These are phyloP conservation scores for Pseudozyma sp. DNA, from an alignment of 1,284 basidiomycete species.

Conservation along the genomic window DNA sequence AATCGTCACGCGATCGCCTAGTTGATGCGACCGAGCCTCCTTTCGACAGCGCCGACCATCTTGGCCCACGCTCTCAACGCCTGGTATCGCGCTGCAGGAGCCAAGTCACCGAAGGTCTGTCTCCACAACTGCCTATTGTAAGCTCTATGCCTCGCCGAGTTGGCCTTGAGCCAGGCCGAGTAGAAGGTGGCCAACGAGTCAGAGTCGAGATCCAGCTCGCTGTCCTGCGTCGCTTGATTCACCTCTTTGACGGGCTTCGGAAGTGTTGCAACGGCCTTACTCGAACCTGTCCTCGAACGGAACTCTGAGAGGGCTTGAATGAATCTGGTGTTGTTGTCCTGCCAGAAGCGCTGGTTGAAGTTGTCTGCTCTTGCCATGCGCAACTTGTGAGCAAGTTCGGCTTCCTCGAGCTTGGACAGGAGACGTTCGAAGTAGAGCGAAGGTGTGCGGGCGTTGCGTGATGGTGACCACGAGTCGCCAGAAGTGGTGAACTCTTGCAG, in stretches of 20 bases:
- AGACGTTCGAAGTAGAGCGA: constrained; percentile 53
- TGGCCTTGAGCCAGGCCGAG: constrained; percentile 62
- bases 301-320: constrained; percentile 53
- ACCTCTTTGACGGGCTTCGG: not conserved
- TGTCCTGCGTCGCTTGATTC: constrained; percentile 4
- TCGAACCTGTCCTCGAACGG: constrained; percentile 27
- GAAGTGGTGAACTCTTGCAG: constrained; percentile 58
- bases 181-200: constrained; percentile 61
- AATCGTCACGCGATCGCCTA: not conserved
- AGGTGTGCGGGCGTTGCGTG: constrained; percentile 5
- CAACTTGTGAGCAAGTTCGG: constrained; percentile 58
- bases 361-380: constrained; percentile 55
- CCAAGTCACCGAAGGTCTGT: constrained; percentile 52
- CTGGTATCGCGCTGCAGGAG: constrained; percentile 46
- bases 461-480: constrained; percentile 9
- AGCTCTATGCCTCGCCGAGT: constrained; percentile 52
- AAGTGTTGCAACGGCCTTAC: constrained; percentile 41
- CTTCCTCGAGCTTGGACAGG: constrained; percentile 52
- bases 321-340: constrained; percentile 66
- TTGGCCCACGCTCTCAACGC: constrained; percentile 40
- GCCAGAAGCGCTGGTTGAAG: constrained; percentile 67
- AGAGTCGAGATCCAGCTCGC: constrained; percentile 36
- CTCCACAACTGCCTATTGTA: constrained; percentile 63
- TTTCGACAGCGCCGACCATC: constrained; percentile 20
- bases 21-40: constrained; percentile 19